Conservation (phyloP, 2,329 filamentous ascomycete genomes). For the Saccharata proteae region DNA sequence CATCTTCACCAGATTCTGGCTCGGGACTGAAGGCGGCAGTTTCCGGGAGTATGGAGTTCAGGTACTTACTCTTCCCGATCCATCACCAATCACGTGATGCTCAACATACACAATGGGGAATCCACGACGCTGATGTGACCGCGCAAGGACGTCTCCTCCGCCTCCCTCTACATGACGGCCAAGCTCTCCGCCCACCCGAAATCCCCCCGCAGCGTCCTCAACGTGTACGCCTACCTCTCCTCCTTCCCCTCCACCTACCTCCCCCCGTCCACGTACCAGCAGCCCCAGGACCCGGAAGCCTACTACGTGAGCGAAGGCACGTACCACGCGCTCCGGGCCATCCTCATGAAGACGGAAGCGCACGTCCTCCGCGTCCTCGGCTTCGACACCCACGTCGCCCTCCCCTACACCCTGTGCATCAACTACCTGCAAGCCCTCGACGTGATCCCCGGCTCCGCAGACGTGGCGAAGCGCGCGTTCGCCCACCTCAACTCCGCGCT, state of each 20-base stretch:
- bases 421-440: constrained; percentile 89
- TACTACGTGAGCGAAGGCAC: constrained; percentile 59
- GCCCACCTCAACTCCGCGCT: constrained; percentile 78
- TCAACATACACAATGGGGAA: constrained; percentile 9
- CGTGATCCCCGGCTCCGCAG: constrained; percentile 37
- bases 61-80: constrained; percentile 44
- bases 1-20: constrained; percentile 69
- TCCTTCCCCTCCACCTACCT: constrained; percentile 48
- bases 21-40: constrained; percentile 42
- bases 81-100: constrained; percentile 14
- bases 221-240: constrained; percentile 72
- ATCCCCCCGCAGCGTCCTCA: constrained; percentile 67
- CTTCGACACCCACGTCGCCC: constrained; percentile 73
- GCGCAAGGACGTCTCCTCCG: constrained; percentile 69
- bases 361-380: constrained; percentile 62
- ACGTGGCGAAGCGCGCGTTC: constrained; percentile 53
- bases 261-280: constrained; percentile 23
- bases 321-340: constrained; percentile 53
- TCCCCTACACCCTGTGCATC: constrained; percentile 76
- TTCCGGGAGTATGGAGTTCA: constrained; percentile 40
- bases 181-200: constrained; percentile 71
- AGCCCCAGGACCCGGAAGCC: constrained; percentile 14
- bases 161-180: constrained; percentile 65
- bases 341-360: constrained; percentile 63
- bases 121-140: constrained; percentile 9